A percentile compares a stretch with the other conserved stretches of the same genome.
Evolutionary conservation across 495 filamentous ascomycete genomes (phyloP).

Genomic region (Podospora pseudopauciseta): DNA sequence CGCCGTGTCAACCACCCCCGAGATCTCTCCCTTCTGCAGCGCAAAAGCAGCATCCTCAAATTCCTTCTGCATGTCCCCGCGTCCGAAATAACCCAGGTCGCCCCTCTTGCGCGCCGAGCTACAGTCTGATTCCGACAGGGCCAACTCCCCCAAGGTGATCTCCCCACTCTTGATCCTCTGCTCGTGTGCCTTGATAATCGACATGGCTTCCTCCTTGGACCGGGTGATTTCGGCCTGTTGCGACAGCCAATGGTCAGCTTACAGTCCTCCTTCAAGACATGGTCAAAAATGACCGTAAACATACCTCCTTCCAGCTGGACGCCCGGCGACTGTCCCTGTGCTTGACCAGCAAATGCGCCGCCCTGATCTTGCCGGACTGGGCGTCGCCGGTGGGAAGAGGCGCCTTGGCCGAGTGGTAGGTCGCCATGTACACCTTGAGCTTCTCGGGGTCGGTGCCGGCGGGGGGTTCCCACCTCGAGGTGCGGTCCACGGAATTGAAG

Average conservation of each 20-base stretch:
- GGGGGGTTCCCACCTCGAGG: slow-evolving; percentile 93
- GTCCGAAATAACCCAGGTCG: slow-evolving; percentile 91
- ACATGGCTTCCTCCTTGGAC: slow-evolving; percentile 78
- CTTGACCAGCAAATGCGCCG: slow-evolving; percentile 88
- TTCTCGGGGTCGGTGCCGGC: slow-evolving; percentile 79
- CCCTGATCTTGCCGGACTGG: slow-evolving; percentile 78
- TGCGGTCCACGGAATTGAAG: slow-evolving; percentile 78
- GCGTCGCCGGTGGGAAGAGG: slow-evolving; percentile 41
- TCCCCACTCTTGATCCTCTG: slow-evolving; percentile 65
- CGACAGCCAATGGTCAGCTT: not conserved
- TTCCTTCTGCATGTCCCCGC: slow-evolving; percentile 96
- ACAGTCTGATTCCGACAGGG: slow-evolving; percentile 87
- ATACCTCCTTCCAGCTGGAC: slow-evolving; percentile 80
- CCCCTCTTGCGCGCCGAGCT: slow-evolving; percentile 90
- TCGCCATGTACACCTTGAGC: slow-evolving; percentile 88
- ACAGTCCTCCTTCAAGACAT: too few relatives aligned
- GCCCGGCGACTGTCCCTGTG: slow-evolving; percentile 81
- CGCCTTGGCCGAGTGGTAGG: slow-evolving; percentile 57
- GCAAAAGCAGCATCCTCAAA: slow-evolving; percentile 94
- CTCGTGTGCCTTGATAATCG: slow-evolving; percentile 71
- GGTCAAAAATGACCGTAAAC: not conserved
- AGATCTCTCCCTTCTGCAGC: slow-evolving; percentile 79
- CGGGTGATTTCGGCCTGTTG: slow-evolving; percentile 71
- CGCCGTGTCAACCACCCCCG: slow-evolving; percentile 81
- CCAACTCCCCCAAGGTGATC: slow-evolving; percentile 70